These are phyloP conservation scores for Helotiales sp. DNA, from an alignment of 2,329 filamentous ascomycete genomes.

Conservation along the genomic window DNA sequence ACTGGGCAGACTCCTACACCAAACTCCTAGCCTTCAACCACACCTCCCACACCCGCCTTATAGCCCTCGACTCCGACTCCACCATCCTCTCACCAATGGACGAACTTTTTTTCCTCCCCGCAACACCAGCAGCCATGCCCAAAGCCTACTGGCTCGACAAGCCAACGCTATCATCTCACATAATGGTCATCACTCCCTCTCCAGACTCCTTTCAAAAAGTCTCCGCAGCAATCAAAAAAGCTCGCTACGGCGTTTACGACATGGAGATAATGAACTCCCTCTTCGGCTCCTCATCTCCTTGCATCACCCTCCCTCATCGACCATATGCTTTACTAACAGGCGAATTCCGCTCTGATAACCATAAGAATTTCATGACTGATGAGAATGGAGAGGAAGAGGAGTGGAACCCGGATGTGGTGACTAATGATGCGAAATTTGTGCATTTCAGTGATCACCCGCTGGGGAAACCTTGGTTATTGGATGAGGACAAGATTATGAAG, in stretches of 20 bases:
- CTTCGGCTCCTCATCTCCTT: conserved; percentile 37
- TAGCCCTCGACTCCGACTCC: conserved; percentile 27
- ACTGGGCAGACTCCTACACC: conserved; percentile 50
- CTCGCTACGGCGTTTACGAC: conserved; percentile 44
- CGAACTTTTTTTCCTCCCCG: conserved; percentile 59
- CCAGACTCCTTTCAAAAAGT: conserved; percentile 47
- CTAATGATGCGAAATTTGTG: conserved; percentile 54
- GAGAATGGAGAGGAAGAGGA: conserved; percentile 36
- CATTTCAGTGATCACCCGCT: conserved; percentile 62
- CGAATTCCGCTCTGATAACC: conserved; percentile 48
- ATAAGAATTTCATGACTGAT: conserved; percentile 47
- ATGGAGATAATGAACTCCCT: conserved; percentile 54
- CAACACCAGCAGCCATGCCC: conserved; percentile 55
- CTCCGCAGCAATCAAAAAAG: conserved; percentile 27
- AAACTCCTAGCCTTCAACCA: conserved; percentile 71
- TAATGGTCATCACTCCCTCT: conserved; percentile 58
- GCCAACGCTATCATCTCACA: conserved; percentile 50
- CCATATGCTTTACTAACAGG: conserved; percentile 55
- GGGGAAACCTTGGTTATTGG: conserved; percentile 56
- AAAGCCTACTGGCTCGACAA: conserved; percentile 58
- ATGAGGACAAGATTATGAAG: conserved; percentile 8
- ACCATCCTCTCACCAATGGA: conserved; percentile 49
- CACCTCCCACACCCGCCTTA: conserved; percentile 50
- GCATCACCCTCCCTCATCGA: conserved; percentile 54
- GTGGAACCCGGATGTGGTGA: conserved; percentile 53